Evolutionary conservation across 192 early-diverging fungal genomes (phyloP), one percentile per base, ranked within the genome.

Genomic region (Backusella mclennaniae): DNA sequence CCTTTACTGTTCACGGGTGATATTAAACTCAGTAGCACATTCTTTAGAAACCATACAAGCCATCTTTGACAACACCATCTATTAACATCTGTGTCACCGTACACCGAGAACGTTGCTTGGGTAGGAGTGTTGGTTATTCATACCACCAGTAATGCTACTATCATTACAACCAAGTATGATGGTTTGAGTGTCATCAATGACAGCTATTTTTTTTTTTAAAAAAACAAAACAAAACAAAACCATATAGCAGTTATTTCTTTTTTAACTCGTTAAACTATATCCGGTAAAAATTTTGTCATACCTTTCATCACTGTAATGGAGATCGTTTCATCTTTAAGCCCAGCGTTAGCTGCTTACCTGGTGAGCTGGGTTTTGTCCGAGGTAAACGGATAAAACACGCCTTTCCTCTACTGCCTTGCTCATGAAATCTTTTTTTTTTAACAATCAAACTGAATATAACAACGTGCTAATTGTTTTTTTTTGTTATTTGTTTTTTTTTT

Each of bases 321-420:
- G 46, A 92, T 83, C 19, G 90, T 87, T 23, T 85, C 84, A 56
- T 87, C 73, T 26, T 81, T 80, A 72, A 94, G 88, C 21, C 93
- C 93, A 21, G 94, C 90, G 46, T 88, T 88, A 31, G 94, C 83
- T n/a, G 92, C 90, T 38, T 89, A 3, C 92, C 79, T 94, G 94
- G 59, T 91, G 91, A 36, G 94, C 94, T 26, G 94, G 94, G 88
- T 95, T 95, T 83, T 95, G 93, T 41, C 94, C 93, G 76, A 93
- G 86, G 68, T 90, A 89, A 74, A 92, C 94, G 68, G 91, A 88
- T 81, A 69, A 78, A 94, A 90, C 84, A 87, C 87, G 59, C 94
- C 81, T 79, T 95, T 3, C 92, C 73, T 95, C 90, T 19, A 95
- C 3, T 33, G 3, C 33, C 33, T 33, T 33, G 33, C 33, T 33